Conservation (phyloP, 352 stramenopile genomes). For the Pythium pyrilobum region DNA sequence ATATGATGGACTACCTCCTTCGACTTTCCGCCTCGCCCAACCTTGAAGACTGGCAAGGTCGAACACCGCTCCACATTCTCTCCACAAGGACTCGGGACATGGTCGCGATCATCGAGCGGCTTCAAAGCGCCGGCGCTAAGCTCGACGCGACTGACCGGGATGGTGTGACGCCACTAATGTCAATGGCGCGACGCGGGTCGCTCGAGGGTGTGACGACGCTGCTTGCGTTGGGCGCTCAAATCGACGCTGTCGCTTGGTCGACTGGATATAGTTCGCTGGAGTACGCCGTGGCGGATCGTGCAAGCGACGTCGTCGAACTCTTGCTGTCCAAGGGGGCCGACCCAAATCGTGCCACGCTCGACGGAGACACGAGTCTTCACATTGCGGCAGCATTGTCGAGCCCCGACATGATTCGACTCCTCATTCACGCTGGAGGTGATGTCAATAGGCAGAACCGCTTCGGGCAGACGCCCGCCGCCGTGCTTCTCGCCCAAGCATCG, state of each 20-base stretch:
- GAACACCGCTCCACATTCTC: constrained; percentile 64
- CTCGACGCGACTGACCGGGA: constrained; percentile 58
- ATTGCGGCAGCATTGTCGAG: constrained; percentile 42
- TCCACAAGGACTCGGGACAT: constrained; percentile 35
- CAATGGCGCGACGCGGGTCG: constrained; percentile 52
- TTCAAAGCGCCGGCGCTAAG: constrained; percentile 49
- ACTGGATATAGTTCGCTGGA: constrained; percentile 68
- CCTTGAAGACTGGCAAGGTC: constrained; percentile 49
- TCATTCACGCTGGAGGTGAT: constrained; percentile 53
- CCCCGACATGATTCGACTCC: constrained; percentile 40
- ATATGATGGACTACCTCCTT: constrained; percentile 66
- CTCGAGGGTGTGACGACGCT: constrained; percentile 69
- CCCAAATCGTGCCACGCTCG: constrained; percentile 50
- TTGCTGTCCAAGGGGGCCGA: constrained; percentile 62
- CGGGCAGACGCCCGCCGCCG: constrained; percentile 53
- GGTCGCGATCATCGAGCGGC: constrained; percentile 53
- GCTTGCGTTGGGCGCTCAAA: constrained; percentile 60
- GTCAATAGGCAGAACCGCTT: constrained; percentile 64
- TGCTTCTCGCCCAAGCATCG: constrained; percentile 37
- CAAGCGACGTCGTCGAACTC: constrained; percentile 54
- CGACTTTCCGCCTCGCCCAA: constrained; percentile 44
- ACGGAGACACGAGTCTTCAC: constrained; percentile 72
- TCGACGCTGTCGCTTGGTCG: constrained; percentile 63
- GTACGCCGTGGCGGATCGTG: constrained; percentile 39
- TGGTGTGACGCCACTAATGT: constrained; percentile 76